A percentile compares a stretch with the other conserved stretches of the same genome.
Evolutionary conservation across 202 grass and related monocot genomes (phyloP).

Genomic region (Schoenoplectus tabernaemontani): DNA sequence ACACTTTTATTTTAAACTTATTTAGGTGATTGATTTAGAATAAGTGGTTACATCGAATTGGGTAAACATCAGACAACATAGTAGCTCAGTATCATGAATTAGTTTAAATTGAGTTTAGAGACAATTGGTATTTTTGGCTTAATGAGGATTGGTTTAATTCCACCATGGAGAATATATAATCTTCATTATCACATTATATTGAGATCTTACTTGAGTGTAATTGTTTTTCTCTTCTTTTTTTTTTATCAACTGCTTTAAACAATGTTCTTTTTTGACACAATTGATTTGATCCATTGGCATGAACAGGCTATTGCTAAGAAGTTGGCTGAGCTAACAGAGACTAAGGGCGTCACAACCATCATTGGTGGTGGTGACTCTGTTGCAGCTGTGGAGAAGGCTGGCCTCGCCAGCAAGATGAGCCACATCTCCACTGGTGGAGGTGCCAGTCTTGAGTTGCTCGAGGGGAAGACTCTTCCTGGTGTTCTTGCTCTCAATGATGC

Average conservation of each 20-base stretch:
- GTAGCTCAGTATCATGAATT: not conserved
- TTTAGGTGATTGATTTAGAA: too few relatives aligned
- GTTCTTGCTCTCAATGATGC: slow-evolving; percentile 81
- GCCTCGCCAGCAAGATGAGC: slow-evolving; percentile 81
- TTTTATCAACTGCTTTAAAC: not conserved
- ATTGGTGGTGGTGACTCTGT: slow-evolving; percentile 88
- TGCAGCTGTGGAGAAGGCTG: slow-evolving; percentile 86
- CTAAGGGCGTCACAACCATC: slow-evolving; percentile 65
- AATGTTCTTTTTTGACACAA: not conserved
- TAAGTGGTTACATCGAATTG: too few relatives aligned
- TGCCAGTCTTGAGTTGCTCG: slow-evolving; percentile 79
- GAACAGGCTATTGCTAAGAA: slow-evolving; percentile 80
- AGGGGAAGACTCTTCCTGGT: slow-evolving; percentile 85
- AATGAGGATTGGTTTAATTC: not conserved
- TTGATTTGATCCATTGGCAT: not conserved
- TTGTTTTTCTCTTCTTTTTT: not conserved
- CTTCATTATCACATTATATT: not conserved
- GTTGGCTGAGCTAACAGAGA: slow-evolving; percentile 64
- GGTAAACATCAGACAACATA: not conserved
- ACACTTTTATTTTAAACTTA: too few relatives aligned
- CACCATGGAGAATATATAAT: not conserved
- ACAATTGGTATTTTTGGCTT: too few relatives aligned
- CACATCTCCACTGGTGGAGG: slow-evolving; percentile 85
- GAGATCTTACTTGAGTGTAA: not conserved
- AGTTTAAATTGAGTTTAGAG: not conserved